Evolutionary conservation across 2,329 filamentous ascomycete genomes (phyloP), one percentile per base, ranked within the genome.

Genomic region (Sclerotiophoma versabilis): DNA sequence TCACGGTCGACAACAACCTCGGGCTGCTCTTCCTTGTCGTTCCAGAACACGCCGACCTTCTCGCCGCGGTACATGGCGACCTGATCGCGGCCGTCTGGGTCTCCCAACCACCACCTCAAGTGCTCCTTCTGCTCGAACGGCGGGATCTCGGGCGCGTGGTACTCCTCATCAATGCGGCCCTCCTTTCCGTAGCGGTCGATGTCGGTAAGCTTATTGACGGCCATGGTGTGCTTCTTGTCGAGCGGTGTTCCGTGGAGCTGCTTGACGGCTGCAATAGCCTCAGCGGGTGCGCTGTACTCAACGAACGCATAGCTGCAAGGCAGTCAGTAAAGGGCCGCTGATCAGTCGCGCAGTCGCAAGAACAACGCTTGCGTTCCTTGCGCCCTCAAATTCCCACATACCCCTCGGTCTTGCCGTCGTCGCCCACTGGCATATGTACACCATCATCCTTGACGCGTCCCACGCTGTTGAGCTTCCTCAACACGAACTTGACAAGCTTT

Each of bases 161-260:
- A 99, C 66, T 93, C 88, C 71, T 99, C 95, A 64, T 96, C 90
- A 69, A 99, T 85, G 64, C 92, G 88, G 65, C 95, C 95, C 80
- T 98, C 95, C 60, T 92, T 87, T 60, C 95, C 95, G 76, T 91
- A 99, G 65, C 95, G 90, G 76, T 99, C 95, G 71, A 99, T 93
- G 75, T 99, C 95, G 69, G 93, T 97, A 69, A 99, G 84, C 80
- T 99, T 99, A 87, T 99, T 99, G 68, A 99, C 93, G 61, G 89
- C 85, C 68, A 99, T 86, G 46, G 86, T 96, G 83, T 99, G 93
- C 81, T 89, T 97, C 85, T 96, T 98, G 81, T 99, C 95, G 70
- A 99, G 89, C 37, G 93, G 86, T 5, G 90, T 87, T 69, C 87
- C 86, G 77, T 99, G 88, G 55, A 99, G 88, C 70, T 90, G 87